These are phyloP conservation scores for Penstemon davidsonii DNA, from an alignment of 257 asterid species.

Conservation along the genomic window DNA sequence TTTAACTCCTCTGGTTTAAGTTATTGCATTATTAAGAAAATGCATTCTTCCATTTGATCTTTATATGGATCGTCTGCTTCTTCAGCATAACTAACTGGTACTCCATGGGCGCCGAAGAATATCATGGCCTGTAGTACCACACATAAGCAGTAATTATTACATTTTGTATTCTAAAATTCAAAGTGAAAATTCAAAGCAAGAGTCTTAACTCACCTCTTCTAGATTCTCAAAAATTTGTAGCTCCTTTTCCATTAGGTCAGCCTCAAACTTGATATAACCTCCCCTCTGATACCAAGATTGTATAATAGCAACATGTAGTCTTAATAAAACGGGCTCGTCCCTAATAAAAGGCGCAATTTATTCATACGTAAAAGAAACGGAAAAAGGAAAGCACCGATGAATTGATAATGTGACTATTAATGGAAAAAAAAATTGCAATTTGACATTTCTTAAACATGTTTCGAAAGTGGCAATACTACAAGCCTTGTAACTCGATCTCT, in stretches of 20 bases:
- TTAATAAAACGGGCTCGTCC: conserved; percentile 60
- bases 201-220: conserved; percentile 49
- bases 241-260: conserved; percentile 81
- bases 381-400: neutral
- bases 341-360: conserved; percentile 36
- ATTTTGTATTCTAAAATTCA: neutral
- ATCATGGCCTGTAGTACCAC: too few relatives aligned
- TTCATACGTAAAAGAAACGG: neutral
- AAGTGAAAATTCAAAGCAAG: conserved; percentile 7
- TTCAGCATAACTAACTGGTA: too few relatives aligned
- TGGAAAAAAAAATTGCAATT: conserved; percentile 7
- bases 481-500: conserved; percentile 76
- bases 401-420: neutral
- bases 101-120: too few relatives aligned
- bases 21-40: too few relatives aligned
- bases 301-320: conserved; percentile 80
- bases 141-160: conserved; percentile 16
- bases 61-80: too few relatives aligned
- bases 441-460: conserved; percentile 61
- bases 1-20: too few relatives aligned
- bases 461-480: conserved; percentile 84
- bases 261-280: conserved; percentile 90
- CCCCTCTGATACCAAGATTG: conserved; percentile 91
- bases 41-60: too few relatives aligned
- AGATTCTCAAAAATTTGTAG: conserved; percentile 56